phyloP scores from a whole-genome alignment of 805 yeast genomes.

The Candida ovalis region DNA sequence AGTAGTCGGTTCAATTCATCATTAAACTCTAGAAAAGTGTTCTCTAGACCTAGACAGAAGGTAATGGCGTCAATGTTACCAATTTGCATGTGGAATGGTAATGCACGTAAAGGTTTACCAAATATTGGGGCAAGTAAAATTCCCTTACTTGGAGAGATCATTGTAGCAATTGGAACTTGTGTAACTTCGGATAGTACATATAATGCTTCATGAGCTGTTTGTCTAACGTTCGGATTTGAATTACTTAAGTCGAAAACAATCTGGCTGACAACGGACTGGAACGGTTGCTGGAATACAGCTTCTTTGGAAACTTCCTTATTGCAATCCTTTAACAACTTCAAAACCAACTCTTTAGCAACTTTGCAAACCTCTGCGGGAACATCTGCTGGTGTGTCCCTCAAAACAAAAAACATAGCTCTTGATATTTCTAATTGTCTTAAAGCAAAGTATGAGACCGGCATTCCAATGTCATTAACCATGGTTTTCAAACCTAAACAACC shows the following conservation, averaged over 20 bases:
- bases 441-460: constrained; percentile 71
- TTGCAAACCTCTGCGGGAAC: constrained; percentile 78
- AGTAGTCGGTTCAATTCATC: constrained; percentile 84
- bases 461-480: constrained; percentile 60
- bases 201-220: constrained; percentile 73
- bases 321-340: constrained; percentile 61
- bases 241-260: constrained; percentile 90
- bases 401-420: constrained; percentile 81
- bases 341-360: constrained; percentile 65
- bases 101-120: constrained; percentile 93
- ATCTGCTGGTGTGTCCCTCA: constrained; percentile 84
- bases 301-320: constrained; percentile 58
- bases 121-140: constrained; percentile 88
- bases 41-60: constrained; percentile 76
- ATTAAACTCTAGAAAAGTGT: constrained; percentile 77
- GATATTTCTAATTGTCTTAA: constrained; percentile 80
- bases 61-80: constrained; percentile 98
- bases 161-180: constrained; percentile 60
- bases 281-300: constrained; percentile 63
- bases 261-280: constrained; percentile 80
- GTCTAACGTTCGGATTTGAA: constrained; percentile 77
- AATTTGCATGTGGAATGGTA: constrained; percentile 98
- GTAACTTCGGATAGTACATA: constrained; percentile 66
- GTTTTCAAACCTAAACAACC: constrained; percentile 82
- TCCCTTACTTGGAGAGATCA: constrained; percentile 80